Conservation (phyloP, 768 basidiomycete species). For the Agrocybe praecox region DNA sequence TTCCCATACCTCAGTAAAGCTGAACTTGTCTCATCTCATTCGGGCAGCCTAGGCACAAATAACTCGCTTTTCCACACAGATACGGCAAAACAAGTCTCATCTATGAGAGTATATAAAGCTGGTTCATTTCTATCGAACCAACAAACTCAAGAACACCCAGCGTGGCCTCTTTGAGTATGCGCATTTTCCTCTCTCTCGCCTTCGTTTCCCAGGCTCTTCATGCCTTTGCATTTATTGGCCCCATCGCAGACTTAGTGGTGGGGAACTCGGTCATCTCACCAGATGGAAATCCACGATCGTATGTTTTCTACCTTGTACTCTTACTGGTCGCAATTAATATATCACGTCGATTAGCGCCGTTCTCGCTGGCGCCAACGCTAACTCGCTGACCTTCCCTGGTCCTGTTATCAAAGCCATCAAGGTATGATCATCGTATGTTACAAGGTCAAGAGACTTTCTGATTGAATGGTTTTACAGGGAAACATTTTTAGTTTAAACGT, state of each 20-base stretch:
- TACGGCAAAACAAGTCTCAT: too few relatives aligned
- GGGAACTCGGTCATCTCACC: conserved; percentile 49
- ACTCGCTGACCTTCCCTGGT: conserved; percentile 22
- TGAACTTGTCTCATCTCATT: too few relatives aligned
- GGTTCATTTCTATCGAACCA: neutral
- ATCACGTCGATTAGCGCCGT: conserved; percentile 19
- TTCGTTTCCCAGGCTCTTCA: neutral
- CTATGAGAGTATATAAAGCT: neutral
- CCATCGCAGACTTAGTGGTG: conserved; percentile 36
- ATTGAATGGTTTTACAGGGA: conserved; percentile 16
- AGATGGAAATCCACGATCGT: conserved; percentile 48
- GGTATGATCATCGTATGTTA: conserved; percentile 6
- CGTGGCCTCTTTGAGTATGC: neutral
- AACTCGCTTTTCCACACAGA: too few relatives aligned
- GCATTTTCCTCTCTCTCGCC: neutral
- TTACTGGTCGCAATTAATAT: too few relatives aligned
- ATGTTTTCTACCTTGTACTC: conserved; percentile 1
- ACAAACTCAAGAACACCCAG: neutral
- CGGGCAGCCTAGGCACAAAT: too few relatives aligned
- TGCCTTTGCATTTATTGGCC: conserved; percentile 15
- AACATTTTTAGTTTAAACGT: conserved; percentile 12
- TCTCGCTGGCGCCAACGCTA: conserved; percentile 19
- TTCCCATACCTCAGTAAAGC: too few relatives aligned
- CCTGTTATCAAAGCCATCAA: conserved; percentile 26
- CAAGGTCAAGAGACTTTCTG: too few relatives aligned